Evolutionary conservation across 2,329 filamentous ascomycete genomes (phyloP).

Genomic region (Fusarium penzigii): DNA sequence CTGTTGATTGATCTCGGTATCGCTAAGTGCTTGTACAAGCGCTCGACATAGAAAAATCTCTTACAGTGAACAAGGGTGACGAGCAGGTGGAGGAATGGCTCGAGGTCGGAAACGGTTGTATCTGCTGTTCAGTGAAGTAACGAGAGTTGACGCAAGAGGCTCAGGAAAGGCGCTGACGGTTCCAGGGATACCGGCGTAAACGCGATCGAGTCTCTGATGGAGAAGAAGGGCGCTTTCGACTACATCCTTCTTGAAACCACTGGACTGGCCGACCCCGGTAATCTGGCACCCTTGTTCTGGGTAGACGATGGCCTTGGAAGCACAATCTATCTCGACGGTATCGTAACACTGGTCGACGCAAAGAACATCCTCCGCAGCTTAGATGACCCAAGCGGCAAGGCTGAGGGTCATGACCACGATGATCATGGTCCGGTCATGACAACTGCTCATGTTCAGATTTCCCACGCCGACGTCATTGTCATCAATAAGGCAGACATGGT

Average conservation of each 20-base stretch:
- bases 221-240: constrained; percentile 89
- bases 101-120: constrained; percentile 93
- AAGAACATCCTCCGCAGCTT: constrained; percentile 85
- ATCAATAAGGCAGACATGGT: constrained; percentile 94
- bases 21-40: constrained; percentile 50
- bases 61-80: constrained; percentile 84
- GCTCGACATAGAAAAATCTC: constrained; percentile 90
- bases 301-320: constrained; percentile 94
- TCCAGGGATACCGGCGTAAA: constrained; percentile 84
- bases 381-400: constrained; percentile 66
- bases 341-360: constrained; percentile 93
- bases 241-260: constrained; percentile 98
- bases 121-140: constrained; percentile 96
- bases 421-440: constrained; percentile 72
- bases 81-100: constrained; percentile 92
- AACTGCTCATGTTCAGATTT: constrained; percentile 94
- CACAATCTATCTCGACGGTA: constrained; percentile 94
- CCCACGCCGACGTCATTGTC: constrained; percentile 91
- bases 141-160: background rate
- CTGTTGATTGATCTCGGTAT: constrained; percentile 1
- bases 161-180: constrained; percentile 22
- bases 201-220: constrained; percentile 94
- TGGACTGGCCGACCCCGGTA: constrained; percentile 91
- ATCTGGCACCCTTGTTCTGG: constrained; percentile 96
- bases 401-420: constrained; percentile 53